Conservation (phyloP, 805 yeast species). For the Candida montana region DNA sequence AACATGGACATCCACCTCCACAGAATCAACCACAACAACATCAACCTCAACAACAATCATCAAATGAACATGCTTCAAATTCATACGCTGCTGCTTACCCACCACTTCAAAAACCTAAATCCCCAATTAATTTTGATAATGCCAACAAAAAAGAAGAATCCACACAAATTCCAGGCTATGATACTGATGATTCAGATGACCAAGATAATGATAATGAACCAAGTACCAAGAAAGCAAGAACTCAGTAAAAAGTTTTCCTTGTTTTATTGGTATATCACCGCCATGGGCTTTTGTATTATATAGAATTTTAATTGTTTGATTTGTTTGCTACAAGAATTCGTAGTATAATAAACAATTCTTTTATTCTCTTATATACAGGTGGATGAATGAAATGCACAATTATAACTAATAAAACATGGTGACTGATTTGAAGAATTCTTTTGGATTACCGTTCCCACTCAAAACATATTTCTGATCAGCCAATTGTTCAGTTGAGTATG, state of each 20-base stretch:
- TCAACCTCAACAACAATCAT: background rate
- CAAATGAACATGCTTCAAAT: background rate
- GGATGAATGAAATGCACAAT: too few species aligned
- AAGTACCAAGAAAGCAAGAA: constrained; percentile 5
- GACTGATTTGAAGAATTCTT: constrained; percentile 22
- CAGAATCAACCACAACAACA: background rate
- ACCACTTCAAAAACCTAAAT: constrained; percentile 4
- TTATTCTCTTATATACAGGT: background rate
- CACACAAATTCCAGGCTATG: constrained; percentile 1
- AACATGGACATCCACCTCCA: background rate
- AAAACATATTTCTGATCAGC: constrained; percentile 45
- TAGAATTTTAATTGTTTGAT: background rate
- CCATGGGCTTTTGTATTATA: background rate
- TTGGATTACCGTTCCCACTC: constrained; percentile 64
- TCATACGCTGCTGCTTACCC: constrained; percentile 5
- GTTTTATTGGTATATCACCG: too few species aligned
- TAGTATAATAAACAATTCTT: background rate
- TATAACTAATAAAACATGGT: constrained; percentile 21
- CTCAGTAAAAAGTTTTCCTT: constrained; percentile 1
- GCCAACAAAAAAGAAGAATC: background rate
- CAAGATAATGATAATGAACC: constrained; percentile 10
- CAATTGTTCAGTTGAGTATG: constrained; percentile 31
- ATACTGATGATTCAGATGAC: constrained; percentile 5
- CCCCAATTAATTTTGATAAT: background rate
- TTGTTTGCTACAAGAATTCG: too few species aligned